Base-by-base conservation (phyloP, 2,329 filamentous ascomycete genomes). In the Colletotrichum trifolii region DNA sequence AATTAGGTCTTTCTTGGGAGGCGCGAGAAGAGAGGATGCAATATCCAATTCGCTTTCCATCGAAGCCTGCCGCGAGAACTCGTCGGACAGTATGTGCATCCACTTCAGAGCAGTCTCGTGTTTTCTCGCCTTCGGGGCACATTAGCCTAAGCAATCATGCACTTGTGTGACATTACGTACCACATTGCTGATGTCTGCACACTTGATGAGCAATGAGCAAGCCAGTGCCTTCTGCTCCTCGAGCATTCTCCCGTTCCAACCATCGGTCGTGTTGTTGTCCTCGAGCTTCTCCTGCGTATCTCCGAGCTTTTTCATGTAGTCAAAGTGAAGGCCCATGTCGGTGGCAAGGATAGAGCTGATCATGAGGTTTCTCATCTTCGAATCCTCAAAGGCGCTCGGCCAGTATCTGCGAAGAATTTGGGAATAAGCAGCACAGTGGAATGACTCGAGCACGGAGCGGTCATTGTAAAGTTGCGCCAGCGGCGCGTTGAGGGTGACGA, bases 121-220 rank as follows among this genome's bases (percentile, higher is more conserved):
- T 61, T 89, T 91, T 61, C 96, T 89, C 59, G 94, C 94, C 92
- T 95, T 68, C n/a, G 57, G 38, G 8, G 12, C 33, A 12, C 15
- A 74, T 76, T 72, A 72, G 65, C 43, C 34, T 43, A 8, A 47
- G 35, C 8, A 33, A 13, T 43, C 17, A 8, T 40, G 7, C n/a
- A 17, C 8, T 33, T 58, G 55, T 12, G 52, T 11, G 3, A 35
- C 1, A 10, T 38, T 40, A 90, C 92, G 77, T 85, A 95, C 92
- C 76, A 98, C 96, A 75, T 99, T 99, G 80, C 95, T 97, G 74
- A 99, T 98, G 77, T 99, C 96, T 43, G 96, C 96, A 75, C 96
- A 98, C 77, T 99, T 99, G 79, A 99, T 97, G 64, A 99, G 81
- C 61, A 99, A 81, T 12, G 94, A 94, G 78, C 96, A 98, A n/a